Evolutionary conservation across 106 monocot species (phyloP).

Genomic region (Phalaenopsis aphrodite): DNA sequence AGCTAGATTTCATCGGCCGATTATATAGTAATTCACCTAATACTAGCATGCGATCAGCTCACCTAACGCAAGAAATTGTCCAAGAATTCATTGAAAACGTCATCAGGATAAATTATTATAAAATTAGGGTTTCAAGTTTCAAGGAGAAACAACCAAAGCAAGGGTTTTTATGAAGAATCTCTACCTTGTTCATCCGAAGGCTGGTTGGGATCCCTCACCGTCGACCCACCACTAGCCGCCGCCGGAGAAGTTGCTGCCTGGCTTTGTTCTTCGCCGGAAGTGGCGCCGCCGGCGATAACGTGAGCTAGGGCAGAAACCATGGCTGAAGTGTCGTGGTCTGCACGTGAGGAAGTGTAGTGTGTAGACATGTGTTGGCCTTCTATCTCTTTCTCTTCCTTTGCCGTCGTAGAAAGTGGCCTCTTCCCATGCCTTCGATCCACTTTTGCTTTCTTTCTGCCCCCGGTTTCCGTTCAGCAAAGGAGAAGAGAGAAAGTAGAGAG

Average conservation of each 20-base stretch:
- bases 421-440: constrained; percentile 76
- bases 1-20: too few species aligned
- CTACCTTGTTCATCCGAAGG: constrained; percentile 16
- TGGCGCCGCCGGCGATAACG: constrained; percentile 17
- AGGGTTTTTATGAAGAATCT: neutral
- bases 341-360: constrained; percentile 22
- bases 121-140: neutral
- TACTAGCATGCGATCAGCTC: neutral
- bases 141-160: too few species aligned
- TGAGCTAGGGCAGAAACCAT: constrained; percentile 59
- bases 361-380: constrained; percentile 11
- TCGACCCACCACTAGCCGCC: neutral
- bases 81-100: neutral
- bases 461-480: neutral
- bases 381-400: constrained; percentile 32
- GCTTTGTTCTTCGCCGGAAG: neutral
- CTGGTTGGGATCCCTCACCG: neutral
- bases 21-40: too few species aligned
- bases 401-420: constrained; percentile 30
- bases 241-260: neutral
- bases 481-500: neutral
- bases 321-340: constrained; percentile 43
- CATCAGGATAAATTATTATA: neutral
- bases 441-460: constrained; percentile 6
- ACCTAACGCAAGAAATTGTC: neutral